A percentile compares a stretch with the other conserved stretches of the same genome.
These are phyloP conservation scores for Populus deltoides DNA, from an alignment of 345 rosid species.

Conservation along the genomic window DNA sequence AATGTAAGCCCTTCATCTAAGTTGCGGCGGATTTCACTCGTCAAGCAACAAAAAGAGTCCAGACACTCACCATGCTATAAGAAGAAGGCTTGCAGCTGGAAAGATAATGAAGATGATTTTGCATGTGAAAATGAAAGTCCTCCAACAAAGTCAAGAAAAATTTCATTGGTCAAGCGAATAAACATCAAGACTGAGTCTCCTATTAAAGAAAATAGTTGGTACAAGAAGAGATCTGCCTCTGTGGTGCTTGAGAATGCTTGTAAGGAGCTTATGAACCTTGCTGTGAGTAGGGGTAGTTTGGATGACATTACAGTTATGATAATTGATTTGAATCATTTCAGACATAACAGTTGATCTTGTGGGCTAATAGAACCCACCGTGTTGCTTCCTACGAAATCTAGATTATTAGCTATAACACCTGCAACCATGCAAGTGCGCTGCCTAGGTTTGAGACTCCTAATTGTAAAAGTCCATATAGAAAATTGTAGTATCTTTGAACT, in stretches of 20 bases:
- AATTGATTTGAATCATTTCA: conserved; percentile 54
- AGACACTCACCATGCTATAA: conserved; percentile 37
- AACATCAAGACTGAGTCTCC: conserved; percentile 35
- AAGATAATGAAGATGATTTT: conserved; percentile 39
- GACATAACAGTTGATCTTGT: conserved; percentile 25
- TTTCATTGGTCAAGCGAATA: conserved; percentile 42
- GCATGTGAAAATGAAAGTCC: conserved; percentile 49
- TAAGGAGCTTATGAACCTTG: conserved; percentile 63
- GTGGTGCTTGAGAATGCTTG: conserved; percentile 50
- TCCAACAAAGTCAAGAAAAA: conserved; percentile 48
- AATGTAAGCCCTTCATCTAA: conserved; percentile 69
- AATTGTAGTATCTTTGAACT: not conserved
- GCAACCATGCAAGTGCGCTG: not conserved
- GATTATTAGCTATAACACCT: not conserved
- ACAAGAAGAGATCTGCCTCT: conserved; percentile 28
- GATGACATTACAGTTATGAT: conserved; percentile 80
- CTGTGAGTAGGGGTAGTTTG: conserved; percentile 60
- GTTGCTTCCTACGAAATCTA: not conserved
- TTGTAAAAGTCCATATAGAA: not conserved
- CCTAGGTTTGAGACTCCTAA: not conserved
- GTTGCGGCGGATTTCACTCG: conserved; percentile 54
- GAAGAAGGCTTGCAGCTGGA: conserved; percentile 16
- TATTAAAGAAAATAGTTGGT: conserved; percentile 37
- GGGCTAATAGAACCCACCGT: not conserved
- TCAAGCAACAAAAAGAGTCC: conserved; percentile 37